These are phyloP conservation scores for Nicotiana tomentosiformis DNA, from an alignment of 257 asterid genomes.

Conservation along the genomic window DNA sequence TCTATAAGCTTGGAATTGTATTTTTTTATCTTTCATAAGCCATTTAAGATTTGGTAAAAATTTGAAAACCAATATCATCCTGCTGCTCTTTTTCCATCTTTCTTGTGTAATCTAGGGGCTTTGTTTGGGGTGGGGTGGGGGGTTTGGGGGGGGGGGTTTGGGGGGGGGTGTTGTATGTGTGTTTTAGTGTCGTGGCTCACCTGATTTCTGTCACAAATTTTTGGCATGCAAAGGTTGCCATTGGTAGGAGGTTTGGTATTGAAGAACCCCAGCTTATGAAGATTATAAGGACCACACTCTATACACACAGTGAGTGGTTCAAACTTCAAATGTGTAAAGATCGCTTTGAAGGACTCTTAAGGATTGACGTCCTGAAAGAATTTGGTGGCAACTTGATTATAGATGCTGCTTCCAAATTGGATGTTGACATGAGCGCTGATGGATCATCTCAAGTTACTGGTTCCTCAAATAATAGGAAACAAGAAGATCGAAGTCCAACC, in stretches of 20 bases:
- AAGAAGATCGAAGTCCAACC: constrained; percentile 74
- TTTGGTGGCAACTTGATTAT: constrained; percentile 48
- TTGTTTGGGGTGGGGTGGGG: not conserved
- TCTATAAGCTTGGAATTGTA: not conserved
- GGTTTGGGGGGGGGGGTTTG: too few relatives aligned
- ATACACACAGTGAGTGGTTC: constrained; percentile 89
- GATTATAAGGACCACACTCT: constrained; percentile 68
- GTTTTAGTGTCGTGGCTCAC: not conserved
- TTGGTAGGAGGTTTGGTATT: constrained; percentile 77
- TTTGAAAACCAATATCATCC: not conserved
- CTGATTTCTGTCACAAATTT: not conserved
- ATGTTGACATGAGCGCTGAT: constrained; percentile 47
- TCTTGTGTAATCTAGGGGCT: not conserved
- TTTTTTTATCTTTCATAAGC: not conserved
- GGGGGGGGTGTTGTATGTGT: not conserved
- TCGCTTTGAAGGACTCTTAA: constrained; percentile 75
- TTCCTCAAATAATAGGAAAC: constrained; percentile 56
- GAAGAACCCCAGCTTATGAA: constrained; percentile 97
- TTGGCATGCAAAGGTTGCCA: constrained; percentile 63
- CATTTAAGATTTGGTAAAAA: not conserved
- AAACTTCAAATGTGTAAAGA: constrained; percentile 97
- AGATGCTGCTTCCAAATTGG: constrained; percentile 50
- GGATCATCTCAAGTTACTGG: constrained; percentile 73
- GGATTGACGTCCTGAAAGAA: constrained; percentile 72
- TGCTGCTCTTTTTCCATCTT: not conserved